Base-by-base conservation (phyloP, 495 filamentous ascomycete genomes). In the Emericellopsis terricola region DNA sequence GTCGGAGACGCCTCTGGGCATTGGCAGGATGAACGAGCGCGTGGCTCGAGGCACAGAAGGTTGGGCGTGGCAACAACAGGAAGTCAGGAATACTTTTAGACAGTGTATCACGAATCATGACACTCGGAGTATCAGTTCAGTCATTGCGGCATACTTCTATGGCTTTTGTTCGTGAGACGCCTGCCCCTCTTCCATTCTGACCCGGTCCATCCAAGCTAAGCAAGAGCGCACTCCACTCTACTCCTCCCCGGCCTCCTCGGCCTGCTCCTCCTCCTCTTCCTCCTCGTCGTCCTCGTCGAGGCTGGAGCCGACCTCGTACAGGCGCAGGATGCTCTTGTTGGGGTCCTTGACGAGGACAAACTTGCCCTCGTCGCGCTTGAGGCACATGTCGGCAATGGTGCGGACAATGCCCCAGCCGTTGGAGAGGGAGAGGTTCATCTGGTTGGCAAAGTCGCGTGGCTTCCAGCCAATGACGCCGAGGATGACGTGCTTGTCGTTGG, bases 401-500 rank as follows among this genome's bases (percentile, higher is more conserved):
- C 89, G 80, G 28, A 97, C 91, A 37, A 97, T 96, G 57, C 87
- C 89, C 91, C 91, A 97, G 40, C 91, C 91, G 58, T 96, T 97
- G 49, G 76, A 76, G 26, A 96, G 71, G 51, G 83, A 86, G 42
- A 97, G 59, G 55, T 93, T 94, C 89, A 97, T 97, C 66, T 97
- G 89, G 53, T 71, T 68, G 32, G 91, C 91, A 47, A 97, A 94
- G 47, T 97, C 91, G 45, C 76, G 72, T 20, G 89, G 89, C 65
- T 96, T 96, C 73, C 93, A 94, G 57, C 83, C 83, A 4, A 91
- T 72, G 36, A 96, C 91, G 42, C 91, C 91, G 26, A 97, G 78
- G 40, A 97, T 73, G 49, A 96, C 81, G 56, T 97, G 89, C 40
- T 74, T 76, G 46, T 89, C 77, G 45, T 81, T 78, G 41, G 70